Evolutionary conservation across 2,329 filamentous ascomycete genomes (phyloP).

Genomic region (Cladosporium velox): DNA sequence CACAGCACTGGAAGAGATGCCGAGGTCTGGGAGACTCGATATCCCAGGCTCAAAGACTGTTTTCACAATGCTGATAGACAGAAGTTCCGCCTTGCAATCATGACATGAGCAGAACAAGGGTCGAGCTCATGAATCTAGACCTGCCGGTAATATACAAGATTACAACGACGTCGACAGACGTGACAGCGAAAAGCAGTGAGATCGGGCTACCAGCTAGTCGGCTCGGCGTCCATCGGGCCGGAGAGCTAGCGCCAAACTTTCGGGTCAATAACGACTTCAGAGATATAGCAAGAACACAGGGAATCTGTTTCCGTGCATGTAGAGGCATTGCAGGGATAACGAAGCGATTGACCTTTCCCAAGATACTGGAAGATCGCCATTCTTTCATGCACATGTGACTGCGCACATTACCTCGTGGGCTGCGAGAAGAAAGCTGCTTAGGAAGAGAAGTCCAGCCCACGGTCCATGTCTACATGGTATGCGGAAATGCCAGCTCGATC

Average conservation of each 20-base stretch:
- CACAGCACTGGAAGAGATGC: background rate
- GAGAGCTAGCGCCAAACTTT: background rate
- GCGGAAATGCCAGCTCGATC: background rate
- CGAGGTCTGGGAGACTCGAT: background rate
- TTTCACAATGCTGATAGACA: background rate
- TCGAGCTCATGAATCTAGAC: background rate
- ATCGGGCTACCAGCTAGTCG: background rate
- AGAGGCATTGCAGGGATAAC: background rate
- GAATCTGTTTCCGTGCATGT: background rate
- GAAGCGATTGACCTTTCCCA: background rate
- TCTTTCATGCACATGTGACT: background rate
- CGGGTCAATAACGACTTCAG: constrained; percentile 10
- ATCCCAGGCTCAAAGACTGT: background rate
- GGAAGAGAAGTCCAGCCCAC: background rate
- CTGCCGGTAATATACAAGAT: background rate
- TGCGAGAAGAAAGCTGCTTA: background rate
- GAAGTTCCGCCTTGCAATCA: background rate
- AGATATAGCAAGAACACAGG: background rate
- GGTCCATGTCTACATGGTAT: background rate
- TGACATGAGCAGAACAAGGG: background rate
- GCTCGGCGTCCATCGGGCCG: background rate
- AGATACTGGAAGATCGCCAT: background rate
- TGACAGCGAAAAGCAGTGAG: background rate
- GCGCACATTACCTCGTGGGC: background rate
- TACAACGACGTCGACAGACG: background rate